phyloP scores from a whole-genome alignment of 495 filamentous ascomycete genomes.

The Venustampulla echinocandica region DNA sequence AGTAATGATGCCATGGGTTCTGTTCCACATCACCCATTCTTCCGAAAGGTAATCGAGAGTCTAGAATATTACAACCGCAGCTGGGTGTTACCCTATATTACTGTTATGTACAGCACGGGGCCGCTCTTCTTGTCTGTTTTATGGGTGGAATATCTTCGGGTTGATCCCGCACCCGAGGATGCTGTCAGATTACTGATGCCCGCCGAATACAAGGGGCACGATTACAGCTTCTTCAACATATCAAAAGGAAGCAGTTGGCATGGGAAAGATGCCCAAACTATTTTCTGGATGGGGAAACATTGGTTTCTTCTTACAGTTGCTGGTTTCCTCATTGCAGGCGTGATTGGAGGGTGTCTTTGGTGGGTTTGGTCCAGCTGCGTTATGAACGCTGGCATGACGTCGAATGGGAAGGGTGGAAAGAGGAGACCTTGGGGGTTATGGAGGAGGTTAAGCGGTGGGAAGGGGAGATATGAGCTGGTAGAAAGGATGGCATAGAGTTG shows the following conservation, averaged over 20 bases:
- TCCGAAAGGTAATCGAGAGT: conserved; percentile 60
- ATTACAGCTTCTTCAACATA: conserved; percentile 74
- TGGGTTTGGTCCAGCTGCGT: conserved; percentile 30
- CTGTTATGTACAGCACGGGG: conserved; percentile 81
- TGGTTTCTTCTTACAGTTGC: conserved; percentile 62
- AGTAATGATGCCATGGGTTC: conserved; percentile 85
- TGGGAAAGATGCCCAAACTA: conserved; percentile 59
- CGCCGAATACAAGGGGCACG: conserved; percentile 59
- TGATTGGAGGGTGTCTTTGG: conserved; percentile 50
- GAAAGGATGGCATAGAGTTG: conserved; percentile 19
- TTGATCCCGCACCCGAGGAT: conserved; percentile 13
- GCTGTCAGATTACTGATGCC: conserved; percentile 44
- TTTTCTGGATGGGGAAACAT: conserved; percentile 76
- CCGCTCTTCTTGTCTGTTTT: conserved; percentile 78
- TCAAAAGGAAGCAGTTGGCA: conserved; percentile 73
- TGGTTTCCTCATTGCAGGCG: conserved; percentile 52
- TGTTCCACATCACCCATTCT: conserved; percentile 75
- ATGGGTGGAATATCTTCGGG: conserved; percentile 62
- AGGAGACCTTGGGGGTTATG: conserved; percentile 5
- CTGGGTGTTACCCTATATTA: conserved; percentile 79
- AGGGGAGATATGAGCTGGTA: conserved; percentile 21
- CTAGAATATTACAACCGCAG: conserved; percentile 63
- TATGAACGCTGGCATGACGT: conserved; percentile 5
- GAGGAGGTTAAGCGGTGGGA: conserved; percentile 14
- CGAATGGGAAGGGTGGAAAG: not conserved